Percentiles rank a stretch among this genome's conserved stretches.
Conservation (phyloP, 345 rosid species). For the Salix viminalis region DNA sequence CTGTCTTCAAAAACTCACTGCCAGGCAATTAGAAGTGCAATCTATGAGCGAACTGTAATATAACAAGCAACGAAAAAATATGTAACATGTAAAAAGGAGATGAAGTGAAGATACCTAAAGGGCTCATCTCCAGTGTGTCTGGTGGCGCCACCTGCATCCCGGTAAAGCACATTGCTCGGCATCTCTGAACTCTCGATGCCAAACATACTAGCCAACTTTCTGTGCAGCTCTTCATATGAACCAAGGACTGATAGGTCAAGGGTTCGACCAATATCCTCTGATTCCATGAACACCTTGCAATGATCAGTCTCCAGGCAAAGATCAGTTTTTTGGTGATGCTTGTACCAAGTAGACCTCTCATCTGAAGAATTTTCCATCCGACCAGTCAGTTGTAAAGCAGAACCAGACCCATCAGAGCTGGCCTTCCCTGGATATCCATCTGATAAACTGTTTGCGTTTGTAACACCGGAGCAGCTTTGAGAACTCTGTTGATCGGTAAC, state of each 20-base stretch:
- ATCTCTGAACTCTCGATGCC: constrained; percentile 61
- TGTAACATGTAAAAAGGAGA: too few species aligned
- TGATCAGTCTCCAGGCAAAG: constrained; percentile 54
- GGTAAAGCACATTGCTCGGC: constrained; percentile 64
- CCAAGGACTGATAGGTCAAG: constrained; percentile 67
- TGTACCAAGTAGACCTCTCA: constrained; percentile 58
- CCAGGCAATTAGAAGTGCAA: constrained; percentile 13
- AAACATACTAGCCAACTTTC: constrained; percentile 69
- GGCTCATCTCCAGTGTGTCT: constrained; percentile 80
- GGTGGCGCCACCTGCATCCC: constrained; percentile 54
- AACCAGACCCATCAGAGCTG: constrained; percentile 56
- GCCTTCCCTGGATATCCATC: constrained; percentile 50
- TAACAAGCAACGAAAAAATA: not conserved
- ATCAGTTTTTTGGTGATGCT: constrained; percentile 37
- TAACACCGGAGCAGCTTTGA: constrained; percentile 61
- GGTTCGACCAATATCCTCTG: constrained; percentile 78
- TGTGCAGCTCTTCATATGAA: constrained; percentile 69
- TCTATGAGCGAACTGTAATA: not conserved
- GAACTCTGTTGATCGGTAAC: constrained; percentile 56
- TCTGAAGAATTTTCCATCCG: constrained; percentile 53
- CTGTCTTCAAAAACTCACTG: constrained; percentile 85
- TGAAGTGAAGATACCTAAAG: constrained; percentile 44
- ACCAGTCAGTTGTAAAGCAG: constrained; percentile 41
- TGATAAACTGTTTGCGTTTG: constrained; percentile 43
- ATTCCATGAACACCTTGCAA: constrained; percentile 87